phyloP scores from a whole-genome alignment of 108 stramenopile species.

The Seminavis robusta region DNA sequence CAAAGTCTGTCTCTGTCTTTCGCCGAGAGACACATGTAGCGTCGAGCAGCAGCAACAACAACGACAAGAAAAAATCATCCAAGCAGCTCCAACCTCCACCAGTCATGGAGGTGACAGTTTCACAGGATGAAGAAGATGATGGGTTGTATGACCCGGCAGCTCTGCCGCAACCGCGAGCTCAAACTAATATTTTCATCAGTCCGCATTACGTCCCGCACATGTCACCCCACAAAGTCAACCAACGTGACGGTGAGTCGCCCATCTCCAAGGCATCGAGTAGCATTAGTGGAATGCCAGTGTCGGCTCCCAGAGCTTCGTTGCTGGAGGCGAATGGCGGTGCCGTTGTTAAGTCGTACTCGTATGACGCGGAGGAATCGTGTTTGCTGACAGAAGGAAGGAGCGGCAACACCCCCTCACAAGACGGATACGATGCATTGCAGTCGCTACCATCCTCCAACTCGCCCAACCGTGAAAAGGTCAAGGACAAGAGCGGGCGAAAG shows the following conservation, averaged over 20 bases:
- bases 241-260: neutral
- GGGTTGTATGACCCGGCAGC: neutral
- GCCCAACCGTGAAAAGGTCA: neutral
- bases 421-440: no score
- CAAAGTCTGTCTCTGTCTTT: no score
- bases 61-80: neutral
- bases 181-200: neutral
- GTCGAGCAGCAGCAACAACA: neutral
- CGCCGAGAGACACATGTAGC: neutral
- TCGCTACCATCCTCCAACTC: no score
- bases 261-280: no score
- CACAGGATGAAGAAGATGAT: slow-evolving; percentile 1
- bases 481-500: neutral
- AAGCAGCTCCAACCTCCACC: neutral
- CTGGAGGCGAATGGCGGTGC: neutral
- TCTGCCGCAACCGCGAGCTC: neutral
- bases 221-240: neutral
- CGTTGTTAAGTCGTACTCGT: neutral
- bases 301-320: neutral
- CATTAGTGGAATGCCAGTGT: no score
- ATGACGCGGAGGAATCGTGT: slow-evolving; percentile 26
- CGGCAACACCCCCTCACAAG: no score
- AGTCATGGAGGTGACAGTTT: neutral
- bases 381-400: slow-evolving; percentile 4
- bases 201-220: neutral